Percentiles rank a stretch among this genome's conserved stretches.
phyloP scores from a whole-genome alignment of 371 early-diverging fungal species.

The Nematocida major region DNA sequence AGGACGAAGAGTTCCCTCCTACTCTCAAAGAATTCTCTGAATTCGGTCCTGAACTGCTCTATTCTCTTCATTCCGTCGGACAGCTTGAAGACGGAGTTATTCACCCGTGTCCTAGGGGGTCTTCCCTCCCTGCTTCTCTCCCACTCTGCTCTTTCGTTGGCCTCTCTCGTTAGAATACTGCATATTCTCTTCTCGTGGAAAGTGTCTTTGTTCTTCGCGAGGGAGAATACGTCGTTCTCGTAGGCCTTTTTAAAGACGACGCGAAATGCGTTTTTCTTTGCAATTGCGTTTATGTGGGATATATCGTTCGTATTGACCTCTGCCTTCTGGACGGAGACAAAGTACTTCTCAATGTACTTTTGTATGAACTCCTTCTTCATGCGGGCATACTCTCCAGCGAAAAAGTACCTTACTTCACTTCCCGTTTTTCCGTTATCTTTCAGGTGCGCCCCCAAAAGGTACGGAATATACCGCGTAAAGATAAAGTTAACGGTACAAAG shows the following conservation, averaged over 20 bases:
- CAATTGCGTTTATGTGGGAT: not conserved
- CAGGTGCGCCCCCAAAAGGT: too few species aligned
- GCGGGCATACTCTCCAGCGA: not conserved
- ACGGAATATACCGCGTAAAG: too few species aligned
- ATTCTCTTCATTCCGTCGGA: not conserved
- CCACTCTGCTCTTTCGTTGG: not conserved
- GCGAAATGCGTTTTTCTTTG: constrained; percentile 1
- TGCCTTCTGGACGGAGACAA: not conserved
- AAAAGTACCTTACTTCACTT: not conserved
- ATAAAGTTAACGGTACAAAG: too few species aligned
- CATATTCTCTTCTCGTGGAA: not conserved
- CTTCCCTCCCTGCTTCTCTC: not conserved
- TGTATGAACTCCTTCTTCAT: not conserved
- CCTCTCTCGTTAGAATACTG: not conserved
- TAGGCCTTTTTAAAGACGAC: not conserved
- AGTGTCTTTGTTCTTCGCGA: not conserved
- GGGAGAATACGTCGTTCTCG: too few species aligned
- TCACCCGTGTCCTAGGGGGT: not conserved
- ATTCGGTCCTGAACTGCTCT: not conserved
- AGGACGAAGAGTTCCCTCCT: constrained; percentile 10
- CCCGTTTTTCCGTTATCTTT: too few species aligned
- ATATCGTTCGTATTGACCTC: not conserved
- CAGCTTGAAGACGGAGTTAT: not conserved
- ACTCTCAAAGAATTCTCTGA: not conserved
- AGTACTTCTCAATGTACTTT: not conserved